A percentile compares a stretch with the other conserved stretches of the same genome.
Conservation (phyloP, 805 yeast genomes). For the Yarrowia hollandica region DNA sequence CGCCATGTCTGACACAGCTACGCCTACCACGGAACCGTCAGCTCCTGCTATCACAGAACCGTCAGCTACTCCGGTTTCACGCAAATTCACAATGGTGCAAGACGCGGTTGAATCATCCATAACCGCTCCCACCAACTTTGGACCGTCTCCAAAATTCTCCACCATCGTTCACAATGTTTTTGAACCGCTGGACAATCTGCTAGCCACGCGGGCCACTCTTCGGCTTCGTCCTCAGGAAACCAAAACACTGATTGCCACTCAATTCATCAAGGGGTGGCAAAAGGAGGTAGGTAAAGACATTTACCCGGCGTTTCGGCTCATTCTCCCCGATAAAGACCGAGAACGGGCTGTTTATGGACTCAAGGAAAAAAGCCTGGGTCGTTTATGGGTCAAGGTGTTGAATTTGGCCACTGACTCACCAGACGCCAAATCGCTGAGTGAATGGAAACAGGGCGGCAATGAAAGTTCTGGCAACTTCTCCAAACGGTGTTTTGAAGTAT, state of each 20-base stretch:
- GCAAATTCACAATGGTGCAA: neutral
- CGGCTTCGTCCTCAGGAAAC: slow-evolving; percentile 34
- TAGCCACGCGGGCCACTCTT: slow-evolving; percentile 34
- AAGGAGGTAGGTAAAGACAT: slow-evolving; percentile 59
- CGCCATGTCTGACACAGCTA: neutral
- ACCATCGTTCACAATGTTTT: slow-evolving; percentile 48
- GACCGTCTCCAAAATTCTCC: slow-evolving; percentile 46
- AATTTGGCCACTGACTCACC: slow-evolving; percentile 60
- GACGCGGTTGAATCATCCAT: slow-evolving; percentile 8
- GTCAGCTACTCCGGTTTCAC: neutral
- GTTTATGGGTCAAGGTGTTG: slow-evolving; percentile 49
- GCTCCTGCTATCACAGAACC: too few relatives aligned
- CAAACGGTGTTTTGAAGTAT: slow-evolving; percentile 50
- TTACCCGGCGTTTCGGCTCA: slow-evolving; percentile 62
- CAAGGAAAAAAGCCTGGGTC: slow-evolving; percentile 62
- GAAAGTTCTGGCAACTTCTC: slow-evolving; percentile 51
- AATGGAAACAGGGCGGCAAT: slow-evolving; percentile 51
- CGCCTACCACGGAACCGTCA: too few relatives aligned
- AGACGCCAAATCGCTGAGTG: slow-evolving; percentile 53
- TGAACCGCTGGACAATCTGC: slow-evolving; percentile 44
- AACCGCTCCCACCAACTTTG: slow-evolving; percentile 45
- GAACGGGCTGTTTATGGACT: slow-evolving; percentile 56
- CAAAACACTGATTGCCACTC: slow-evolving; percentile 39
- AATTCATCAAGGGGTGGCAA: slow-evolving; percentile 55
- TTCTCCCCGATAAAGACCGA: slow-evolving; percentile 48